These are phyloP conservation scores for Hippophae gyantsensis DNA, from an alignment of 306 rosid species.

Conservation along the genomic window DNA sequence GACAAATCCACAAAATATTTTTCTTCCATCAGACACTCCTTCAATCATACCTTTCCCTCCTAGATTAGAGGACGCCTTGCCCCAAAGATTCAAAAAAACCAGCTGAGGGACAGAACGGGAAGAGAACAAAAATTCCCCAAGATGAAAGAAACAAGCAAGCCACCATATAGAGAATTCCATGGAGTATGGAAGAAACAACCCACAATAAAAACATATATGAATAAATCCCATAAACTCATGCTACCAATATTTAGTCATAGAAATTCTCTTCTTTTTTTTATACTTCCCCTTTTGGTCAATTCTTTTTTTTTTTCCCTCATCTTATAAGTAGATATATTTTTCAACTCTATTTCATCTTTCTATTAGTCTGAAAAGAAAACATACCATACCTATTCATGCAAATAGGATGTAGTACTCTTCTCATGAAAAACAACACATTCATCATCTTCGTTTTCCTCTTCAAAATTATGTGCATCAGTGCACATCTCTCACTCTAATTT, in stretches of 20 bases:
- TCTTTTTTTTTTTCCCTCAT: background rate
- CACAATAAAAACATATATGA: background rate
- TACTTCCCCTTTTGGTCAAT: conserved; percentile 6
- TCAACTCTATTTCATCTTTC: conserved; percentile 18
- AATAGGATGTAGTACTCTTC: conserved; percentile 20
- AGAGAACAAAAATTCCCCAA: conserved; percentile 33
- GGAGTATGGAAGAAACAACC: conserved; percentile 18
- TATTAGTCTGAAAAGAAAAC: conserved; percentile 29
- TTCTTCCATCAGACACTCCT: conserved; percentile 7
- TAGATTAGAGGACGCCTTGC: conserved; percentile 21
- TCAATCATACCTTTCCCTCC: conserved; percentile 15
- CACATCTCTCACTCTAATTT: conserved; percentile 35
- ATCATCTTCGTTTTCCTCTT: conserved; percentile 23
- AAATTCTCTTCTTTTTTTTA: conserved; percentile 11
- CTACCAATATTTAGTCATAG: conserved; percentile 21
- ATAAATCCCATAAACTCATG: conserved; percentile 29
- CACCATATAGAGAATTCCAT: conserved; percentile 12
- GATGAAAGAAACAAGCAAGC: conserved; percentile 27
- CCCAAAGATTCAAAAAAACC: conserved; percentile 48
- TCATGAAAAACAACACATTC: conserved; percentile 1
- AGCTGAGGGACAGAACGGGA: conserved; percentile 41
- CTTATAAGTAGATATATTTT: conserved; percentile 20
- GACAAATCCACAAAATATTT: background rate
- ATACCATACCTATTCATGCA: conserved; percentile 26
- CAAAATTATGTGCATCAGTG: conserved; percentile 19